Evolutionary conservation across 2,329 filamentous ascomycete species (phyloP).

Genomic region (Sporothrix phasma): DNA sequence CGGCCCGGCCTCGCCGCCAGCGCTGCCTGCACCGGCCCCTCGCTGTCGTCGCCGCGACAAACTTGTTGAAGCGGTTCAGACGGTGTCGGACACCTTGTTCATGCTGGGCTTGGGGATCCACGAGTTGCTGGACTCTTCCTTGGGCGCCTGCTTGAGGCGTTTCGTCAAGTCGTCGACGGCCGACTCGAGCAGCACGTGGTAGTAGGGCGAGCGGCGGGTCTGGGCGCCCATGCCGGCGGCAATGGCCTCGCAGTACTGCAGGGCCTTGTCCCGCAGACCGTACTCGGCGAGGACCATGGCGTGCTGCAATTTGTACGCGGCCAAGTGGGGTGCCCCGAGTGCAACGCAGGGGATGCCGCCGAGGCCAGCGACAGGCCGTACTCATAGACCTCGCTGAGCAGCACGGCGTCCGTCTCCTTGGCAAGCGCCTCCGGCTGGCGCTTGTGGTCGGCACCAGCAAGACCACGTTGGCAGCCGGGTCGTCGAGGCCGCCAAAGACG

Average conservation of each 20-base stretch:
- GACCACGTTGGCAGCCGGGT: constrained; percentile 67
- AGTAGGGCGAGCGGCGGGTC: constrained; percentile 77
- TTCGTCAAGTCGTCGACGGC: constrained; percentile 75
- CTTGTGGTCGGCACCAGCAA: constrained; percentile 72
- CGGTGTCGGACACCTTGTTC: constrained; percentile 84
- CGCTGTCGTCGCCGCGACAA: constrained; percentile 81
- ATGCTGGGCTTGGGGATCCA: constrained; percentile 95
- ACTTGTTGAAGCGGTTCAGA: constrained; percentile 94
- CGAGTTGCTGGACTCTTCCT: constrained; percentile 67
- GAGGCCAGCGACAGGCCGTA: constrained; percentile 70
- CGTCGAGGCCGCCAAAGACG: constrained; percentile 74
- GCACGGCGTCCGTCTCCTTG: constrained; percentile 73
- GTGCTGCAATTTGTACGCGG: constrained; percentile 85
- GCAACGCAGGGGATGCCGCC: constrained; percentile 33
- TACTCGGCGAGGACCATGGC: constrained; percentile 75
- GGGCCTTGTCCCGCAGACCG: constrained; percentile 70
- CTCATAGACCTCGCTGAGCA: constrained; percentile 94
- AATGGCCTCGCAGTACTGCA: constrained; percentile 86
- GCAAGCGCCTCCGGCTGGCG: constrained; percentile 61
- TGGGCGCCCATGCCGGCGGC: constrained; percentile 64
- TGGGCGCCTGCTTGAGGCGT: constrained; percentile 75
- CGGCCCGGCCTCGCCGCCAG: constrained; percentile 46
- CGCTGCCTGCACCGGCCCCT: constrained; percentile 46
- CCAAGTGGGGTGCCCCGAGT: constrained; percentile 51
- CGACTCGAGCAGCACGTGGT: constrained; percentile 63